These are phyloP conservation scores for Phytophthora agathidicida DNA, from an alignment of 352 stramenopile genomes.

Conservation along the genomic window DNA sequence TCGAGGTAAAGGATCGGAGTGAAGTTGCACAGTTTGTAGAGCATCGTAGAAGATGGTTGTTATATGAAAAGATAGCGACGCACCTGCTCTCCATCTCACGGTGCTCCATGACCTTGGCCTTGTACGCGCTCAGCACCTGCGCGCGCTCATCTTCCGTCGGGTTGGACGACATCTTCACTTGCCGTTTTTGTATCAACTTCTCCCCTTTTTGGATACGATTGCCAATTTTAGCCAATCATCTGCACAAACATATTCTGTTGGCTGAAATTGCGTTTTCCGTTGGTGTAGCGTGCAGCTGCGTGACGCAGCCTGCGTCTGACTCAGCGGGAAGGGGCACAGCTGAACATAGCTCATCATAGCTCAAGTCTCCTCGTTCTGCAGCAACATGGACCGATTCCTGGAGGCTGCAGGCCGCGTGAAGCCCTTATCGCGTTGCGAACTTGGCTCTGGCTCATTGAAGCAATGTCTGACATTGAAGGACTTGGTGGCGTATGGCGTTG, in stretches of 20 bases:
- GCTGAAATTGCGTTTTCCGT: no score
- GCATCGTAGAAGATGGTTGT: not conserved
- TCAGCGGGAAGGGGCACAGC: slow-evolving; percentile 1
- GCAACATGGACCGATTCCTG: slow-evolving; percentile 58
- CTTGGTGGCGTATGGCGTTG: slow-evolving; percentile 90
- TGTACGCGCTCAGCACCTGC: slow-evolving; percentile 95
- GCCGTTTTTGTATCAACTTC: slow-evolving; percentile 1
- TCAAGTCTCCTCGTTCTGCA: not conserved
- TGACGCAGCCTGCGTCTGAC: slow-evolving; percentile 3
- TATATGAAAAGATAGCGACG: slow-evolving; percentile 22
- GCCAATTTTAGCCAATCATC: slow-evolving; percentile 21
- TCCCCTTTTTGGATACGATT: slow-evolving; percentile 36
- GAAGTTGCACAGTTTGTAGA: slow-evolving; percentile 1
- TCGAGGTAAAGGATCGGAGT: slow-evolving; percentile 12
- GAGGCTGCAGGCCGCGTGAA: slow-evolving; percentile 68
- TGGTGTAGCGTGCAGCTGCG: no score
- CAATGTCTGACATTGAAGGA: slow-evolving; percentile 79
- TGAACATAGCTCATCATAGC: not conserved
- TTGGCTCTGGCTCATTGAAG: slow-evolving; percentile 46
- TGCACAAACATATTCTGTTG: not conserved
- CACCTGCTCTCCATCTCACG: slow-evolving; percentile 95
- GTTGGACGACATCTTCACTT: slow-evolving; percentile 59
- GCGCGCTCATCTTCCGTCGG: slow-evolving; percentile 87
- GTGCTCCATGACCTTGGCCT: slow-evolving; percentile 97
- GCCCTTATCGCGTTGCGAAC: slow-evolving; percentile 63